These are phyloP conservation scores for Xylaria castorea DNA, from an alignment of 495 filamentous ascomycete genomes.

Conservation along the genomic window DNA sequence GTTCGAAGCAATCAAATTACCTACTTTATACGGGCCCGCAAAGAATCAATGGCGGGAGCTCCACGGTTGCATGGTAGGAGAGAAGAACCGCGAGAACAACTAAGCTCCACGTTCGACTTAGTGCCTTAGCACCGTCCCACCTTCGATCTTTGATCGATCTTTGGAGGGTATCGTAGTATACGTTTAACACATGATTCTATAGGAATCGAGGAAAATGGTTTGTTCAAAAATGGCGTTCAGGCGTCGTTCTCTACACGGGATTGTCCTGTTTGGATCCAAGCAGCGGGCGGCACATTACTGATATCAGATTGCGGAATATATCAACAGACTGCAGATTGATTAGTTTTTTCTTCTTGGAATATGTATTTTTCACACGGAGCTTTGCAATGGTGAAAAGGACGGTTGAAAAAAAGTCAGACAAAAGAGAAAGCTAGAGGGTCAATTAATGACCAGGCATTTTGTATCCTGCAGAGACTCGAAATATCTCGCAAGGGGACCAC, in stretches of 20 bases:
- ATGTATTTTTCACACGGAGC: neutral
- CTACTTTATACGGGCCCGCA: neutral
- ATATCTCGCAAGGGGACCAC: constrained; percentile 3
- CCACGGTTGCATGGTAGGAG: neutral
- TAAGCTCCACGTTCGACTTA: neutral
- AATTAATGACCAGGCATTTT: neutral
- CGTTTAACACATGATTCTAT: neutral
- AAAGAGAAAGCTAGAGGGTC: constrained; percentile 2
- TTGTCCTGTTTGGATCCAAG: constrained; percentile 8
- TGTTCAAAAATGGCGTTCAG: constrained; percentile 16
- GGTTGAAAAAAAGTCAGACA: neutral
- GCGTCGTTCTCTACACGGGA: constrained; percentile 9
- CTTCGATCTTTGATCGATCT: neutral
- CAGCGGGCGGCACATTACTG: constrained; percentile 14
- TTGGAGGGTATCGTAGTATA: neutral
- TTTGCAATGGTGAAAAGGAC: neutral
- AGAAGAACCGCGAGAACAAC: neutral
- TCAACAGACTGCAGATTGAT: constrained; percentile 12
- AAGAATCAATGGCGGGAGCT: neutral
- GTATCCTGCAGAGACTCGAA: constrained; percentile 7
- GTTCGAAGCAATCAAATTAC: neutral
- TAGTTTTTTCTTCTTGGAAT: neutral
- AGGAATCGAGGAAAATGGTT: neutral
- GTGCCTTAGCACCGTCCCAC: neutral
- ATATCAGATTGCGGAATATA: constrained; percentile 21